Evolutionary conservation across 2,329 filamentous ascomycete species (phyloP).

Genomic region (Ophiostoma fasciatum): DNA sequence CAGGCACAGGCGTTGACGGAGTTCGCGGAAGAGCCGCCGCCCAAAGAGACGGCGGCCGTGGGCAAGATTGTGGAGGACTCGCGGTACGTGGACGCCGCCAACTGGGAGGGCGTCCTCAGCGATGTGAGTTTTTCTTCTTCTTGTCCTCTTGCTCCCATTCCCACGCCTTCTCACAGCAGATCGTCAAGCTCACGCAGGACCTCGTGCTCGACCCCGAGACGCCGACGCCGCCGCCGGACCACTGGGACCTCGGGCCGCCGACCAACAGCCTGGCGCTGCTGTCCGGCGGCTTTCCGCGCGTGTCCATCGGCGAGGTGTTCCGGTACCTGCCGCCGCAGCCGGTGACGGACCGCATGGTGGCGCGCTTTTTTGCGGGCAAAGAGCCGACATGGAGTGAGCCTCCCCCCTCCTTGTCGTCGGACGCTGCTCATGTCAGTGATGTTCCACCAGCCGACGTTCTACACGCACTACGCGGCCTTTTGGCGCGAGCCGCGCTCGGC

Average conservation of each 20-base stretch:
- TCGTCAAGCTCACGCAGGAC: constrained; percentile 10
- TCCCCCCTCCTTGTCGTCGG: background rate
- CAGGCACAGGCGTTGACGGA: no score
- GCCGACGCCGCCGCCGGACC: background rate
- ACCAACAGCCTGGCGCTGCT: constrained; percentile 12
- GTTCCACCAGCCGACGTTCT: constrained; percentile 18
- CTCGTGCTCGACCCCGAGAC: background rate
- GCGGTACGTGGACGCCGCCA: constrained; percentile 17
- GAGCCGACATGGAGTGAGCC: constrained; percentile 11
- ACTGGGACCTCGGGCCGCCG: constrained; percentile 3
- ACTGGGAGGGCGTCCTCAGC: constrained; percentile 18
- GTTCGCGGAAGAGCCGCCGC: background rate
- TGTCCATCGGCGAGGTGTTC: constrained; percentile 9
- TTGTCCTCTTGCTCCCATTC: no score
- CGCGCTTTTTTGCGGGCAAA: constrained; percentile 15
- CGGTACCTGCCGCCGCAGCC: constrained; percentile 12
- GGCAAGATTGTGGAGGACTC: constrained; percentile 10
- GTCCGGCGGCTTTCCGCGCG: constrained; percentile 10
- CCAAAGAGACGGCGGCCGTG: background rate
- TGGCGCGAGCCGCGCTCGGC: constrained; percentile 13
- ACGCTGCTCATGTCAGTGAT: constrained; percentile 11
- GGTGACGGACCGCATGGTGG: constrained; percentile 13
- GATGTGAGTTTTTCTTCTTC: no score
- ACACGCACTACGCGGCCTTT: constrained; percentile 16
- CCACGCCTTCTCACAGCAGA: no score